Evolutionary conservation across 208 protist genomes (phyloP).

Genomic region (Leishmania mexicana): DNA sequence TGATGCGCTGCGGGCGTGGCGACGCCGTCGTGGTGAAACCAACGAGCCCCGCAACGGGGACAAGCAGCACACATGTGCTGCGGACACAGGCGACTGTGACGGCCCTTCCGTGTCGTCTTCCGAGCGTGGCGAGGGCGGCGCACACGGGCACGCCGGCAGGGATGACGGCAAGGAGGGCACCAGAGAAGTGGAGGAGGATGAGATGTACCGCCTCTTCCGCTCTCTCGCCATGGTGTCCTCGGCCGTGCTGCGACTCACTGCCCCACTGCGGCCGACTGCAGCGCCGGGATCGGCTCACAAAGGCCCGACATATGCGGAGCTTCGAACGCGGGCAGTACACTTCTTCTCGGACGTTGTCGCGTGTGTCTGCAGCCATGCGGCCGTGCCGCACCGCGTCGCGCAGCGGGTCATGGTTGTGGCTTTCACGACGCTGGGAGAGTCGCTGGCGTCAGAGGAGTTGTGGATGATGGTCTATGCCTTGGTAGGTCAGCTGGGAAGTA

Average conservation of each 20-base stretch:
- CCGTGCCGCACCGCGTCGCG: slow-evolving; percentile 18
- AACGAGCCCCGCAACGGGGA: neutral
- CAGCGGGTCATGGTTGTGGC: slow-evolving; percentile 11
- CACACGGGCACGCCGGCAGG: neutral
- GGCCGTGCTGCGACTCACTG: slow-evolving; percentile 18
- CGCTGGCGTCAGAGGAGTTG: slow-evolving; percentile 18
- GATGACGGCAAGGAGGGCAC: neutral
- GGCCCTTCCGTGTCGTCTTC: neutral
- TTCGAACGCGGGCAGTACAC: slow-evolving; percentile 18
- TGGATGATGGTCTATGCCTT: slow-evolving; percentile 15
- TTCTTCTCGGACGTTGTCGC: slow-evolving; percentile 8
- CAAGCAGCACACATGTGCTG: neutral
- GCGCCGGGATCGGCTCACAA: neutral
- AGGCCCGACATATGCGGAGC: neutral
- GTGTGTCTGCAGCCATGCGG: slow-evolving; percentile 24
- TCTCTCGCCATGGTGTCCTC: slow-evolving; percentile 14
- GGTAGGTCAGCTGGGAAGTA: slow-evolving; percentile 1
- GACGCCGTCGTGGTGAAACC: neutral
- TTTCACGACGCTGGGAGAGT: neutral
- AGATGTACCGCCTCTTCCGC: slow-evolving; percentile 24
- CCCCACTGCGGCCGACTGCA: neutral
- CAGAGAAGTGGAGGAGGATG: slow-evolving; percentile 18
- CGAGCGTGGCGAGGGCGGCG: neutral
- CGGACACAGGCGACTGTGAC: neutral
- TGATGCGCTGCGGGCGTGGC: neutral